phyloP scores from a whole-genome alignment of 495 filamentous ascomycete genomes.

The Aspergillus ostianus region DNA sequence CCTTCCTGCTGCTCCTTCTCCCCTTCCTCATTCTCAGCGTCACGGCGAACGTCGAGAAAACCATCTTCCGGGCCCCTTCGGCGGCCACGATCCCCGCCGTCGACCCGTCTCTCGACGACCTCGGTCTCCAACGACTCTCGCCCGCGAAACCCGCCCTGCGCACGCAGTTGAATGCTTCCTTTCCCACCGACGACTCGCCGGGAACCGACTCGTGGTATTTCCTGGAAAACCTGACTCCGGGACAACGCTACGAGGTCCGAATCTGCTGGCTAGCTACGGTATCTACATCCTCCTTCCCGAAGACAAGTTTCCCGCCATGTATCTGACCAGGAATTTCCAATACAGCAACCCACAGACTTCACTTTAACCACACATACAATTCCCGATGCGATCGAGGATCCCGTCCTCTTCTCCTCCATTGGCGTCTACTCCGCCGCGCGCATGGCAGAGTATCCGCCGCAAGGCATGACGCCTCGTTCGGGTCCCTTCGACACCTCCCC shows the following conservation, averaged over 20 bases:
- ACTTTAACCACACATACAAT: constrained; percentile 62
- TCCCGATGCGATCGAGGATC: constrained; percentile 54
- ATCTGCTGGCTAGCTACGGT: constrained; percentile 94
- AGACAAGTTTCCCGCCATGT: background rate
- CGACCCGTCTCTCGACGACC: constrained; percentile 59
- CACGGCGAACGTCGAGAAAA: constrained; percentile 82
- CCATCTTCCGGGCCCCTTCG: constrained; percentile 76
- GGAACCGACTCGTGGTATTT: constrained; percentile 79
- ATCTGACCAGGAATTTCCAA: constrained; percentile 9
- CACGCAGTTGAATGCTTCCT: constrained; percentile 61
- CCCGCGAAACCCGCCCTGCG: constrained; percentile 55
- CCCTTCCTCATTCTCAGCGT: constrained; percentile 24
- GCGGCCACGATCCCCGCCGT: constrained; percentile 49
- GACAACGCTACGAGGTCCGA: constrained; percentile 85
- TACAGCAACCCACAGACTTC: constrained; percentile 86
- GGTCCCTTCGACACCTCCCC: constrained; percentile 22
- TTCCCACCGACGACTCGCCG: constrained; percentile 54
- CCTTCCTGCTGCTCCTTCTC: background rate
- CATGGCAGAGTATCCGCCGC: constrained; percentile 23
- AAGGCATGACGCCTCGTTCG: background rate
- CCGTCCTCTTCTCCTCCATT: constrained; percentile 61
- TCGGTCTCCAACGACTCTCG: constrained; percentile 63
- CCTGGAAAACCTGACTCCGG: constrained; percentile 68
- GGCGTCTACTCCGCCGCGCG: constrained; percentile 58
- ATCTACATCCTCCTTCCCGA: constrained; percentile 19